Conservation (phyloP, 2,329 filamentous ascomycete genomes). For the Pseudogymnoascus sp. region DNA sequence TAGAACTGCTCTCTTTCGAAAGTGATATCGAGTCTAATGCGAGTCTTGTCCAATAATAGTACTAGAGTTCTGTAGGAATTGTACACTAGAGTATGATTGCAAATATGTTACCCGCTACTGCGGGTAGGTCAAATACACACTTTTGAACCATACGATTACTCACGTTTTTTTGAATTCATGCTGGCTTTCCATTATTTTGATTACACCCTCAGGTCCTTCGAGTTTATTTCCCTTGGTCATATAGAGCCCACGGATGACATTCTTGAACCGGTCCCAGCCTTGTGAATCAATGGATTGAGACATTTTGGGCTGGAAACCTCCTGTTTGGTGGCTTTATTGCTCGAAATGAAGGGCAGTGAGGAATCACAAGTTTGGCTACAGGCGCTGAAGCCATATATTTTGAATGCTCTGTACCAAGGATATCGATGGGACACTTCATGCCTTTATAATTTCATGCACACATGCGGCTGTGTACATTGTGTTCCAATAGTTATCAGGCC, state of each 20-base stretch:
- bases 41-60: background rate
- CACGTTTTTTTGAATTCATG: conserved; percentile 9
- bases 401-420: background rate
- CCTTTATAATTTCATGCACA: background rate
- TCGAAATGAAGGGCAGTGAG: background rate
- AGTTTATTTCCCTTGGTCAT: conserved; percentile 7
- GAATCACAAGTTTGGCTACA: background rate
- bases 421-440: background rate
- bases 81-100: background rate
- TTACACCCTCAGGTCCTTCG: conserved; percentile 7
- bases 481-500: background rate
- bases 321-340: background rate
- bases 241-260: conserved; percentile 7
- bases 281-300: background rate
- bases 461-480: background rate
- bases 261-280: conserved; percentile 8
- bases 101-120: background rate
- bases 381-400: background rate
- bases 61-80: background rate
- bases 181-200: conserved; percentile 9
- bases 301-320: background rate
- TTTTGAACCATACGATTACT: background rate
- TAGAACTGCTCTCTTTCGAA: background rate
- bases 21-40: background rate
- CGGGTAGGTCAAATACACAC: background rate